Evolutionary conservation across 768 basidiomycete species (phyloP).

Genomic region (Lentinus brumalis): DNA sequence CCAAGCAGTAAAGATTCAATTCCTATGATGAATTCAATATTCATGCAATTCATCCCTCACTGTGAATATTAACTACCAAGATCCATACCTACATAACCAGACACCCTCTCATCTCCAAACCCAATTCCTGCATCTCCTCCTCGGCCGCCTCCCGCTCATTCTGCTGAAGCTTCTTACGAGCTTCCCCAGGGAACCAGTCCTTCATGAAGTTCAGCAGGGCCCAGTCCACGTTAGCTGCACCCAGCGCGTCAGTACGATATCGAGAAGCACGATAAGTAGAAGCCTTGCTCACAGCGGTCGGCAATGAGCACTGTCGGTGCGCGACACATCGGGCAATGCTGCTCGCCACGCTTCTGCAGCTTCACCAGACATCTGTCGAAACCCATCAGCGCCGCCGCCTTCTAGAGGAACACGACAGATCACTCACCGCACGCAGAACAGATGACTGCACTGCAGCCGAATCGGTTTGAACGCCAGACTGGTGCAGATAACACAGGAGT

Average conservation of each 20-base stretch:
- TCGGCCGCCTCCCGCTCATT: slow-evolving; percentile 74
- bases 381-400: neutral
- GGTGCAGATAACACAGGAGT: slow-evolving; percentile 85
- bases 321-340: slow-evolving; percentile 84
- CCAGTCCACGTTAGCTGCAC: slow-evolving; percentile 77
- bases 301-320: slow-evolving; percentile 76
- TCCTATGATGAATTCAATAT: too few species aligned
- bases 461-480: slow-evolving; percentile 93
- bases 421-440: slow-evolving; percentile 66
- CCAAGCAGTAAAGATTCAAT: too few species aligned
- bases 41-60: too few species aligned
- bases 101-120: slow-evolving; percentile 42
- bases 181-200: slow-evolving; percentile 89
- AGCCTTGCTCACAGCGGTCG: slow-evolving; percentile 60
- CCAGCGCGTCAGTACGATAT: neutral
- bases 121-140: slow-evolving; percentile 70
- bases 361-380: slow-evolving; percentile 71
- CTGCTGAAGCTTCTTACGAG: slow-evolving; percentile 68
- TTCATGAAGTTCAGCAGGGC: slow-evolving; percentile 84
- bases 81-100: slow-evolving; percentile 11
- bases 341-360: slow-evolving; percentile 81
- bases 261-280: neutral
- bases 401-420: neutral
- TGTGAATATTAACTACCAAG: too few species aligned
- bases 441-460: slow-evolving; percentile 75